Evolutionary conservation across 1,139 yeast genomes (phyloP).

Genomic region (Yamadazyma oceani): DNA sequence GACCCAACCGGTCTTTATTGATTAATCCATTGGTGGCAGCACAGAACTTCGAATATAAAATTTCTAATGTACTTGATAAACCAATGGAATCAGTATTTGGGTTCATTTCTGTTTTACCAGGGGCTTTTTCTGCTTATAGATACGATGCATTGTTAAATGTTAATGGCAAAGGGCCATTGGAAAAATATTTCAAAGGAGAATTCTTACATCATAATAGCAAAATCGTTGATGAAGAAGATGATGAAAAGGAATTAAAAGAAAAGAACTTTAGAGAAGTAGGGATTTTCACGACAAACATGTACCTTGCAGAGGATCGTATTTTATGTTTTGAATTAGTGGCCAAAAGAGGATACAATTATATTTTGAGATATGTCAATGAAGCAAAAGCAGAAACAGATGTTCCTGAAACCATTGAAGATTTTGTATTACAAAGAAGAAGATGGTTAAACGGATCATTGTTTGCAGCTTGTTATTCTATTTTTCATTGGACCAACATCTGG

Average conservation of each 20-base stretch:
- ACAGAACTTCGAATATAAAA: constrained; percentile 81
- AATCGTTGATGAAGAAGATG: constrained; percentile 37
- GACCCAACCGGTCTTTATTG: constrained; percentile 53
- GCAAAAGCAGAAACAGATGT: constrained; percentile 86
- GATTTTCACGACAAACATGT: constrained; percentile 79
- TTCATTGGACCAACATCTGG: constrained; percentile 74
- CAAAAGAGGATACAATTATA: constrained; percentile 60
- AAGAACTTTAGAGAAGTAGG: constrained; percentile 53
- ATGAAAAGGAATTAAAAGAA: constrained; percentile 43
- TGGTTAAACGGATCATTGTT: constrained; percentile 87
- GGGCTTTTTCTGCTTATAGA: constrained; percentile 84
- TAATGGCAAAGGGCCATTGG: constrained; percentile 69
- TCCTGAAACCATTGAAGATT: constrained; percentile 70
- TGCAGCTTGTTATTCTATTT: constrained; percentile 75
- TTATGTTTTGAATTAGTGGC: constrained; percentile 81
- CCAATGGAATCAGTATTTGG: constrained; percentile 85
- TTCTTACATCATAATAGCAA: constrained; percentile 55
- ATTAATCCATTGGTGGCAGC: constrained; percentile 79
- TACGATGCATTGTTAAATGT: constrained; percentile 68
- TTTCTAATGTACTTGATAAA: constrained; percentile 78
- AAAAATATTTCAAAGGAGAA: constrained; percentile 79
- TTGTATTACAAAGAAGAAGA: constrained; percentile 75
- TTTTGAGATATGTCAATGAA: constrained; percentile 68
- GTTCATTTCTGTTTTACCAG: constrained; percentile 78
- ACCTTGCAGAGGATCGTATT: constrained; percentile 82